phyloP scores from a whole-genome alignment of 148 eudicot species.

The Rheum nobile region DNA sequence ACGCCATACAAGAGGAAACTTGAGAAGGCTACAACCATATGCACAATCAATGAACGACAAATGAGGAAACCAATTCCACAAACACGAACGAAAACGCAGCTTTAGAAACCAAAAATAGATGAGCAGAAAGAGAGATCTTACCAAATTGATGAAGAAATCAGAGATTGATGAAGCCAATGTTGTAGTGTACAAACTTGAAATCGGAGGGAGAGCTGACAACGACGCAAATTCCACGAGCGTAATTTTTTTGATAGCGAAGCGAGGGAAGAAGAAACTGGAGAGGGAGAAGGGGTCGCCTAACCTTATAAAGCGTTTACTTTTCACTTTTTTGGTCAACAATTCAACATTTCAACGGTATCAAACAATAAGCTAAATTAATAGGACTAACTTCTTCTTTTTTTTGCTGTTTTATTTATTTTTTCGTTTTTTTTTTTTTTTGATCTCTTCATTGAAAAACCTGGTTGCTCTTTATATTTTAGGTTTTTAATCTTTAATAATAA shows the following conservation, averaged over 20 bases:
- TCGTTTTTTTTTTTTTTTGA: neutral
- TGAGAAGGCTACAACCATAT: neutral
- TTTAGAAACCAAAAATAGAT: neutral
- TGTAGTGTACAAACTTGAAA: neutral
- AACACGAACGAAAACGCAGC: neutral
- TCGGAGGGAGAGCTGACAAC: neutral
- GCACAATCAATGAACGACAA: neutral
- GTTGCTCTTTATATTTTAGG: too few species aligned
- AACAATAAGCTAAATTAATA: too few species aligned
- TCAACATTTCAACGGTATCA: neutral
- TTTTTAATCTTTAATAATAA: too few species aligned
- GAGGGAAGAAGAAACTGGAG: neutral
- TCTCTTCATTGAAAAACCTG: neutral
- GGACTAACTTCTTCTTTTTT: neutral
- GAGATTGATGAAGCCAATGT: neutral
- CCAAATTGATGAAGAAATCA: conserved; percentile 2
- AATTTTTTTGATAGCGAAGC: neutral
- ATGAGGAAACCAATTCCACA: neutral
- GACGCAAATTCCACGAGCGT: neutral
- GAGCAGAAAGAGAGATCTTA: neutral
- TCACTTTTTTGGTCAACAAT: neutral
- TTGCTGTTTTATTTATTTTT: neutral
- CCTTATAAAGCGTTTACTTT: neutral
- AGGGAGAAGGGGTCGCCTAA: neutral
- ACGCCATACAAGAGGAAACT: neutral